Evolutionary conservation across 1,139 yeast genomes (phyloP).

Genomic region (Wickerhamomyces sp.): DNA sequence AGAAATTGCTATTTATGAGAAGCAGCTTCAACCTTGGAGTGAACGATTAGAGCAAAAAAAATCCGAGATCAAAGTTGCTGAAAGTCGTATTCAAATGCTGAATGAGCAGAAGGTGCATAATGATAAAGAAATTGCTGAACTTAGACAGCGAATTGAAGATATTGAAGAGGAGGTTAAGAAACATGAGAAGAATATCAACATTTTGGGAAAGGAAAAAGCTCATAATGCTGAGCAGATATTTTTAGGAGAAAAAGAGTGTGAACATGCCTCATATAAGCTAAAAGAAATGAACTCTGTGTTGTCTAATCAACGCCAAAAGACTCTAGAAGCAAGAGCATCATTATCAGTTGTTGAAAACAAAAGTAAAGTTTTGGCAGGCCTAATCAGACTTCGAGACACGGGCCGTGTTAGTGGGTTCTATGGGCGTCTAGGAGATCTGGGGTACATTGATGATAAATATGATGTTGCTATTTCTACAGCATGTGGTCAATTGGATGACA

Average conservation of each 20-base stretch:
- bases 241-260: constrained; percentile 56
- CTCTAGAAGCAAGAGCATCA: constrained; percentile 60
- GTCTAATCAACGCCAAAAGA: constrained; percentile 53
- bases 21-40: constrained; percentile 80
- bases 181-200: constrained; percentile 43
- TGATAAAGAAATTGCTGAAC: constrained; percentile 41
- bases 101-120: constrained; percentile 43
- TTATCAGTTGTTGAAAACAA: constrained; percentile 59
- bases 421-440: constrained; percentile 90
- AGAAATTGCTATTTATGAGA: constrained; percentile 60
- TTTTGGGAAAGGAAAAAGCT: constrained; percentile 39
- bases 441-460: constrained; percentile 78
- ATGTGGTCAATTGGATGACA: constrained; percentile 83
- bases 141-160: constrained; percentile 43
- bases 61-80: constrained; percentile 60
- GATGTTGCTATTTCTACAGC: constrained; percentile 96
- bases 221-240: constrained; percentile 50
- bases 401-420: constrained; percentile 85
- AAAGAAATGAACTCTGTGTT: constrained; percentile 51
- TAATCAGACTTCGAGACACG: constrained; percentile 64
- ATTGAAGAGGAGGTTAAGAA: constrained; percentile 50
- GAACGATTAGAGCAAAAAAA: constrained; percentile 61
- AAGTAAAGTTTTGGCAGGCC: constrained; percentile 66
- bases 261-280: constrained; percentile 43
- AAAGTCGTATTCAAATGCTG: constrained; percentile 61